Percentiles rank a stretch among this genome's conserved stretches.
Conservation (phyloP, 139 green algal species). For the Tetraselmis striata region DNA sequence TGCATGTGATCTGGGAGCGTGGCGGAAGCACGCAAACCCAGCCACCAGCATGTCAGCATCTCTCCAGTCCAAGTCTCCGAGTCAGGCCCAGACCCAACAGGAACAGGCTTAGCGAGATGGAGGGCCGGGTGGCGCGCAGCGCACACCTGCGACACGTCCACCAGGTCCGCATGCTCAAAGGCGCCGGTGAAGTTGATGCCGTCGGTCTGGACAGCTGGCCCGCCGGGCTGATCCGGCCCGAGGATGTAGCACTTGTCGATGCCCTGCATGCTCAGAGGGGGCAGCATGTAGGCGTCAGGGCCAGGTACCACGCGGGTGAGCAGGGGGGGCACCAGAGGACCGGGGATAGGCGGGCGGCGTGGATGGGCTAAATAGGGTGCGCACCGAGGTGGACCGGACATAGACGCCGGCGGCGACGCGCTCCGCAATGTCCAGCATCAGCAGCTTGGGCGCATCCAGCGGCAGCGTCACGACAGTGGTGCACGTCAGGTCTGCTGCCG, state of each 20-base stretch:
- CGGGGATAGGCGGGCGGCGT: neutral
- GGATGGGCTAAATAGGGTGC: no score
- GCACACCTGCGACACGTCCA: slow-evolving; percentile 23
- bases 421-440: slow-evolving; percentile 85
- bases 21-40: no score
- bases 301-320: neutral
- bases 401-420: slow-evolving; percentile 48
- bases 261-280: no score
- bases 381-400: slow-evolving; percentile 32
- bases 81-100: no score
- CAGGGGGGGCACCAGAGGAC: neutral
- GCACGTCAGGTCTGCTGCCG: slow-evolving; percentile 14
- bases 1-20: slow-evolving; percentile 73
- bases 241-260: slow-evolving; percentile 74
- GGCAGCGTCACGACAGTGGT: slow-evolving; percentile 47
- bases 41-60: no score
- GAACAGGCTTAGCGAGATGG: no score
- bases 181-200: slow-evolving; percentile 83
- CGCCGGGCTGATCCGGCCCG: slow-evolving; percentile 30
- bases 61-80: no score
- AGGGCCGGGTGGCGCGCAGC: no score
- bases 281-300: no score
- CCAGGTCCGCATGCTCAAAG: slow-evolving; percentile 47
- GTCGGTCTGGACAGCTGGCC: slow-evolving; percentile 77
- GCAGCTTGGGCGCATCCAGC: slow-evolving; percentile 65